Evolutionary conservation across 2,329 filamentous ascomycete genomes (phyloP).

Genomic region (Chrysosporium keratinophilum): DNA sequence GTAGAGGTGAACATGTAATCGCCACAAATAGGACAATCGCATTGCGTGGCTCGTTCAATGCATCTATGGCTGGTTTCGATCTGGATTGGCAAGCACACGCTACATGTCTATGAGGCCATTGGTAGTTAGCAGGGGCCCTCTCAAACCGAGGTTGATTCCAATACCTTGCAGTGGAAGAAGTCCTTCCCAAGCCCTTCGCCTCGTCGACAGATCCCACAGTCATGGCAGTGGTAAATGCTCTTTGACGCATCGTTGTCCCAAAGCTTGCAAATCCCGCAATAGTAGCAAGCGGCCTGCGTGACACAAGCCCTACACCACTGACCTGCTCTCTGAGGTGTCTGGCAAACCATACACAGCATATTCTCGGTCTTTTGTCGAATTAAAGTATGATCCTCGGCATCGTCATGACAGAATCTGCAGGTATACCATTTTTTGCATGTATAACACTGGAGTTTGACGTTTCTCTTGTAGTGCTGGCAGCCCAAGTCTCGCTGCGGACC

Average conservation of each 20-base stretch:
- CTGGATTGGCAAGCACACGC: slow-evolving; percentile 84
- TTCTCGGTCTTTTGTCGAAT: slow-evolving; percentile 76
- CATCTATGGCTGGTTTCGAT: slow-evolving; percentile 80
- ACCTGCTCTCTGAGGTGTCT: slow-evolving; percentile 68
- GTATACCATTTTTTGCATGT: slow-evolving; percentile 88
- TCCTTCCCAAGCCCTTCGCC: slow-evolving; percentile 85
- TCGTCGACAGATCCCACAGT: slow-evolving; percentile 89
- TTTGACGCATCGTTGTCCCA: slow-evolving; percentile 92
- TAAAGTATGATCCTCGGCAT: slow-evolving; percentile 65
- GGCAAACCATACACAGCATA: slow-evolving; percentile 96
- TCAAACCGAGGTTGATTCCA: slow-evolving; percentile 13
- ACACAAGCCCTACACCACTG: slow-evolving; percentile 71
- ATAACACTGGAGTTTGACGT: slow-evolving; percentile 90
- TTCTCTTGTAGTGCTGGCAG: slow-evolving; percentile 86
- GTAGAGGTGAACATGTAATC: slow-evolving; percentile 94
- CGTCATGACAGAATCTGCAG: slow-evolving; percentile 88
- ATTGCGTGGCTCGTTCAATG: slow-evolving; percentile 87
- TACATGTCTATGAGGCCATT: slow-evolving; percentile 57
- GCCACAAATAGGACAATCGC: slow-evolving; percentile 91
- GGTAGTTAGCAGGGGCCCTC: slow-evolving; percentile 15
- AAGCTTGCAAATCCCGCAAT: slow-evolving; percentile 86
- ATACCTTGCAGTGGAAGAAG: slow-evolving; percentile 94
- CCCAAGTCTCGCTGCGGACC: slow-evolving; percentile 46
- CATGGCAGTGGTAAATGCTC: slow-evolving; percentile 88
- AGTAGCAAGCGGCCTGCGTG: slow-evolving; percentile 72